Conservation (phyloP, 371 early-diverging fungal genomes). For the Rhizopus microsporus region DNA sequence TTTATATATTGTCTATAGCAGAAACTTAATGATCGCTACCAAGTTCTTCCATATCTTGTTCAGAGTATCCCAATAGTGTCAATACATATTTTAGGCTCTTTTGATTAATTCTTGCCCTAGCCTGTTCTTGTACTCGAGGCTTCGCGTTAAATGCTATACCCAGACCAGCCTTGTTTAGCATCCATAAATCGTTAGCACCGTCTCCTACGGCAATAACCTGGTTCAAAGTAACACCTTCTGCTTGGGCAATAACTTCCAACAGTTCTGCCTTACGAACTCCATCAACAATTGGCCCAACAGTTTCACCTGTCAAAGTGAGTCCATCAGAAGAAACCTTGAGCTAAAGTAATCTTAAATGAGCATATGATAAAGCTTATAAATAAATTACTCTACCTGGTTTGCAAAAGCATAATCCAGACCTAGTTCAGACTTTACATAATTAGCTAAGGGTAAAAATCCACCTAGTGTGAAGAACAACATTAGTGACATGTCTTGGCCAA, state of each 20-base stretch:
- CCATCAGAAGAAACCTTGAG: slow-evolving; percentile 86
- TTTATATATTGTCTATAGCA: too few relatives aligned
- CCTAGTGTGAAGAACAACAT: slow-evolving; percentile 39
- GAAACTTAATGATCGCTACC: slow-evolving; percentile 12
- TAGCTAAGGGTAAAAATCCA: slow-evolving; percentile 93
- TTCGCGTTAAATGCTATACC: slow-evolving; percentile 99
- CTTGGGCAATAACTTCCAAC: slow-evolving; percentile 91
- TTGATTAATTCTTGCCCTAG: slow-evolving; percentile 85
- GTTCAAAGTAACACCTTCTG: slow-evolving; percentile 79
- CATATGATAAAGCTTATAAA: not conserved
- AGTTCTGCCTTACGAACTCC: slow-evolving; percentile 93
- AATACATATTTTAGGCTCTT: slow-evolving; percentile 83
- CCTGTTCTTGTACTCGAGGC: slow-evolving; percentile 90
- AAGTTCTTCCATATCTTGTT: slow-evolving; percentile 53
- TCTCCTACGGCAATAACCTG: slow-evolving; percentile 99
- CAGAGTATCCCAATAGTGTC: slow-evolving; percentile 52
- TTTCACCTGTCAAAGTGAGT: slow-evolving; percentile 79
- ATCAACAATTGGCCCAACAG: slow-evolving; percentile 87
- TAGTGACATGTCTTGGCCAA: not conserved
- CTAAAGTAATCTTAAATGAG: slow-evolving; percentile 23
- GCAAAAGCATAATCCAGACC: slow-evolving; percentile 97
- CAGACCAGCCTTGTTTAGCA: slow-evolving; percentile 95
- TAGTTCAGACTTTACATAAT: slow-evolving; percentile 85
- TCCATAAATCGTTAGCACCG: slow-evolving; percentile 98
- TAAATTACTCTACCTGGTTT: slow-evolving; percentile 66